Conservation (phyloP, 495 filamentous ascomycete species). For the Echria macrotheca region DNA sequence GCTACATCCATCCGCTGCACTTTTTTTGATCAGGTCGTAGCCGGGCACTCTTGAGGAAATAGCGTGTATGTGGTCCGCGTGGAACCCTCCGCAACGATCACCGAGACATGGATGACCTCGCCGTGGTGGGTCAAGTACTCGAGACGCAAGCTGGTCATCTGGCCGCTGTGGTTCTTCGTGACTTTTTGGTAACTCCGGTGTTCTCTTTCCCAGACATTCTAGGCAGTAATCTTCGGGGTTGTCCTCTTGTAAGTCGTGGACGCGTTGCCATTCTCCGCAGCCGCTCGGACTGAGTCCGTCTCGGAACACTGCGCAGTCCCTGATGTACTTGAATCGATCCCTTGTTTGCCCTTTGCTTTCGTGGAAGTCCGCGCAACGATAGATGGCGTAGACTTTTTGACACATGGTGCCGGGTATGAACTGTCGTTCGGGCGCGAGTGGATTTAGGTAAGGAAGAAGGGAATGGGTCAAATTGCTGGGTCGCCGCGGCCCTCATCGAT, state of each 20-base stretch:
- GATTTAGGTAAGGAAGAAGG: too few species aligned
- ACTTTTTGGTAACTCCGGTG: background rate
- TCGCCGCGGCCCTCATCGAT: too few species aligned
- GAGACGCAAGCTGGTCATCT: background rate
- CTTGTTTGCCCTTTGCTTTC: background rate
- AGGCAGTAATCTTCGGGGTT: background rate
- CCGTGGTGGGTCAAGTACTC: background rate
- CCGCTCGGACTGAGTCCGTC: background rate
- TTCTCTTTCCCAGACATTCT: background rate
- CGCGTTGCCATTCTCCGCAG: background rate
- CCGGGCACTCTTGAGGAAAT: too few species aligned
- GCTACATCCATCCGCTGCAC: too few species aligned
- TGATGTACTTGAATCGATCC: background rate
- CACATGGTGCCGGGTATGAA: too few species aligned
- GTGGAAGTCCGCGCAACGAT: background rate
- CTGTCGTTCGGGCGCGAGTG: too few species aligned
- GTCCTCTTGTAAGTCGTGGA: background rate
- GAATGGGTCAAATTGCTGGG: too few species aligned
- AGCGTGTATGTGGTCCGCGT: too few species aligned
- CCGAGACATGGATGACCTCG: too few species aligned
- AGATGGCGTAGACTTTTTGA: background rate
- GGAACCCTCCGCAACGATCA: too few species aligned
- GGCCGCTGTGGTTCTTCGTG: background rate
- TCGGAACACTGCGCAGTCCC: background rate
- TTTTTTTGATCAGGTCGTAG: too few species aligned